Base-by-base conservation (phyloP, 1,284 basidiomycete species). In the Marasmius tenuissimus region DNA sequence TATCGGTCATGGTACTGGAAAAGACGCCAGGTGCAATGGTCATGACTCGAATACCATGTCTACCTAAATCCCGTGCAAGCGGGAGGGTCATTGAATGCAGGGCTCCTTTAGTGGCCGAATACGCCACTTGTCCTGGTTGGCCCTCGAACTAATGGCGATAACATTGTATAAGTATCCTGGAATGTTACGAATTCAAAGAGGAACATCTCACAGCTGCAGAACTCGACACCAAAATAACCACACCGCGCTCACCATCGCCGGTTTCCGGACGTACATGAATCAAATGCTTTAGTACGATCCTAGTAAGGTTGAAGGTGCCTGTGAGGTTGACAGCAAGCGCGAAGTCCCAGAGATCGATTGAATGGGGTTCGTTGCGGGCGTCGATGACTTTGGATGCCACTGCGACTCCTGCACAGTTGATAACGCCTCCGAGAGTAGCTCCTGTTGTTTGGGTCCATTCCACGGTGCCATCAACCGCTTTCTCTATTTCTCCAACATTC, bases 81-180 rank as follows among this genome's bases (percentile, higher is more conserved):
- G 84, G 83, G 5, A 85, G 75, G 0, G 82, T 79, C 81, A 85
- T 84, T 4, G 83, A 81, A 12, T 73, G 72, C 10, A 86, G 58
- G 1, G 82, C 84, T 59, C 84, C 84, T 70, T 86, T 86, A 1
- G 80, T 77, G 7, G 83, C 83, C 1, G 83, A 67, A 66, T 86
- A 86, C 0, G 81, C 83, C 0, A 75, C 75, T 66, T 84, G 83
- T 4, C 82, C 81, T 0, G 81, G 78, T 61, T 85, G 83, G 4
- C 76, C 79, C 67, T 80, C 79, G 63, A 75, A 81, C 79, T 81
- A 22, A 53, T 5, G 57, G 48, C 18, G 4, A n/a, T 27, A 38
- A n/a, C 20, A n/a, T n/a, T 53, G 34, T 49, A 20, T 47, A 16
- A 47, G 45, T n/a, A 42, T 48, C 22, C 56, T 22, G 53, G 39